Evolutionary conservation across 2,329 filamentous ascomycete genomes (phyloP), one percentile per base, ranked within the genome.

Genomic region (Colletotrichum plurivorum): DNA sequence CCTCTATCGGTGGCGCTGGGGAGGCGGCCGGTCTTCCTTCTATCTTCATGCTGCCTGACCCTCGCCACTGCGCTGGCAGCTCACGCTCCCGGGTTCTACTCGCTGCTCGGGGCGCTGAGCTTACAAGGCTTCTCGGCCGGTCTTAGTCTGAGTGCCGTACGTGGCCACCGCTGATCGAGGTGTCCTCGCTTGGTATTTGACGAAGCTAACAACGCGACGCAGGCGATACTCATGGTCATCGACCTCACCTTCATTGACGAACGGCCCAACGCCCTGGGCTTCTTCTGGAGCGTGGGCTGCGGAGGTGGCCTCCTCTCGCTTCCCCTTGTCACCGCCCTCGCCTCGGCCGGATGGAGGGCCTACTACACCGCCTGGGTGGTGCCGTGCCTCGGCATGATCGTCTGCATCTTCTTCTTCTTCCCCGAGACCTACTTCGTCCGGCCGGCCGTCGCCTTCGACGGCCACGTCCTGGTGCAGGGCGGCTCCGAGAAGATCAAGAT

Each of bases 351-450:
- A 12, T 82, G 80, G 80, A 76, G 77, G 15, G 43, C 65, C 0
- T 77, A 79, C 59, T 83, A 81, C 70, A 71, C 72, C 20, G 68
- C 66, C 16, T 79, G 77, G 78, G 63, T 74, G 1, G 71, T 75
- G 6, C 75, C 76, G 2, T 69, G 74, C 7, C 39, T 71, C 1
- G 39, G 77, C 4, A 65, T 78, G 0, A 70, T 80, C 20, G 2
- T 79, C 1, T 62, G 78, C 2, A 73, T 74, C 1, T 75, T 79
- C 36, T 69, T 79, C 22, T 74, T 78, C 13, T 77, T 74, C 22
- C 79, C 79, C 0, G 81, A 83, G 54, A 82, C 79, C 1, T 82
- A 79, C 70, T 83, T 82, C 73, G 75, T 80, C 58, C 77, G 81
- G 1, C 81, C 81, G 0, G 78, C 78, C 0, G 76, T 83, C 9